A percentile compares a stretch with the other conserved stretches of the same genome.
These are phyloP conservation scores for Saccharomycopsis malanga DNA, from an alignment of 805 yeast genomes.

Conservation along the genomic window DNA sequence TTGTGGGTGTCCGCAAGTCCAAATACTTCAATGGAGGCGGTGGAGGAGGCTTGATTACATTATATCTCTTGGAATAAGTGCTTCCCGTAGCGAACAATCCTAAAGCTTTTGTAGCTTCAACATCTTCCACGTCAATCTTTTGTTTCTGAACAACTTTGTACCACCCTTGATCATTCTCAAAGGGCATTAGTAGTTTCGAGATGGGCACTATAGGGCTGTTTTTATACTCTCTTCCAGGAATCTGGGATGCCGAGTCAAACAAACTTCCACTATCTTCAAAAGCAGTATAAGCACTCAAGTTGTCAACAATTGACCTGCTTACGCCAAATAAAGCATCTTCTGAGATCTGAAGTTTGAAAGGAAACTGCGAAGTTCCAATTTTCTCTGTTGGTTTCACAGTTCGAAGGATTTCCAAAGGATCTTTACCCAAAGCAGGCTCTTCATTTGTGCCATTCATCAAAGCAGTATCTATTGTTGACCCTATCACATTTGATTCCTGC, in stretches of 20 bases:
- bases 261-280: not conserved
- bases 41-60: conserved; percentile 65
- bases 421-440: not conserved
- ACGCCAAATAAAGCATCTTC: conserved; percentile 37
- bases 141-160: conserved; percentile 45
- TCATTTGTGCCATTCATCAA: not conserved
- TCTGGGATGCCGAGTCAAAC: conserved; percentile 17
- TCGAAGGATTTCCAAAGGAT: conserved; percentile 1
- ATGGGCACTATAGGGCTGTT: conserved; percentile 43
- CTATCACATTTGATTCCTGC: too few relatives aligned
- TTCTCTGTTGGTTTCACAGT: not conserved
- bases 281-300: conserved; percentile 42
- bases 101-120: conserved; percentile 20
- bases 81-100: conserved; percentile 39
- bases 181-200: conserved; percentile 57
- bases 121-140: conserved; percentile 28
- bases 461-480: conserved; percentile 2
- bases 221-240: conserved; percentile 28
- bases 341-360: conserved; percentile 42
- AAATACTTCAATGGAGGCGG: conserved; percentile 83
- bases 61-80: conserved; percentile 1
- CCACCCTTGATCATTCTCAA: conserved; percentile 60
- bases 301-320: conserved; percentile 41
- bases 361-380: conserved; percentile 23
- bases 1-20: conserved; percentile 81